A percentile compares a stretch with the other conserved stretches of the same genome.
phyloP scores from a whole-genome alignment of 2,329 filamentous ascomycete species.

The Calycina herbarum region DNA sequence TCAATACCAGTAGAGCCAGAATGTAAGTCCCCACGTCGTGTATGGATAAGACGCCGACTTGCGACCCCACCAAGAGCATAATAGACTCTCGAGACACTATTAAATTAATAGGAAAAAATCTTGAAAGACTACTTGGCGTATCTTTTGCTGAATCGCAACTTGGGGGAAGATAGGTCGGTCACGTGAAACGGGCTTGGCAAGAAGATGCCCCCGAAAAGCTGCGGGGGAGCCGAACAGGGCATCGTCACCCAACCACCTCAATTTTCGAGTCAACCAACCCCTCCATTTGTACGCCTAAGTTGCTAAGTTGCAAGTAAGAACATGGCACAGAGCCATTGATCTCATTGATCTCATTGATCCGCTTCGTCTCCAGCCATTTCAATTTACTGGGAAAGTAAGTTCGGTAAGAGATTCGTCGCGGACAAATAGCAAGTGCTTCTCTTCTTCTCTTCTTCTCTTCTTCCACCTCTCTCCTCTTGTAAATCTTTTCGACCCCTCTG shows the following conservation, averaged over 20 bases:
- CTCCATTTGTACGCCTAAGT: conserved; percentile 4
- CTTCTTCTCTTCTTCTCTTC: neutral
- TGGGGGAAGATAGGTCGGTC: too few species aligned
- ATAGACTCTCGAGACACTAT: too few species aligned
- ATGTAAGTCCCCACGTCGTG: too few species aligned
- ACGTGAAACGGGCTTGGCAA: too few species aligned
- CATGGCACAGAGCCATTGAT: neutral
- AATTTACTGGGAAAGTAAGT: neutral
- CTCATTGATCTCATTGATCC: too few species aligned
- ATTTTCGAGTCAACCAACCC: conserved; percentile 12
- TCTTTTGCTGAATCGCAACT: too few species aligned
- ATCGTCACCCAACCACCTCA: conserved; percentile 6
- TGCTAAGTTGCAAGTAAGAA: neutral
- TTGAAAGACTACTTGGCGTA: too few species aligned
- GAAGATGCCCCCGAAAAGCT: neutral
- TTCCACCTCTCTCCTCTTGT: neutral
- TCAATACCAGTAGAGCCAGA: too few species aligned
- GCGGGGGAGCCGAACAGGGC: neutral
- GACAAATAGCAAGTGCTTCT: neutral
- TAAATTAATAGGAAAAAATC: too few species aligned
- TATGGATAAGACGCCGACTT: too few species aligned
- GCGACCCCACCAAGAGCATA: too few species aligned
- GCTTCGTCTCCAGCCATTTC: conserved; percentile 1
- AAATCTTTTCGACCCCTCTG: neutral
- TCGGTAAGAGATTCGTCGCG: neutral